A percentile compares a stretch with the other conserved stretches of the same genome.
phyloP scores from a whole-genome alignment of 495 filamentous ascomycete species.

The Neurospora sp. region DNA sequence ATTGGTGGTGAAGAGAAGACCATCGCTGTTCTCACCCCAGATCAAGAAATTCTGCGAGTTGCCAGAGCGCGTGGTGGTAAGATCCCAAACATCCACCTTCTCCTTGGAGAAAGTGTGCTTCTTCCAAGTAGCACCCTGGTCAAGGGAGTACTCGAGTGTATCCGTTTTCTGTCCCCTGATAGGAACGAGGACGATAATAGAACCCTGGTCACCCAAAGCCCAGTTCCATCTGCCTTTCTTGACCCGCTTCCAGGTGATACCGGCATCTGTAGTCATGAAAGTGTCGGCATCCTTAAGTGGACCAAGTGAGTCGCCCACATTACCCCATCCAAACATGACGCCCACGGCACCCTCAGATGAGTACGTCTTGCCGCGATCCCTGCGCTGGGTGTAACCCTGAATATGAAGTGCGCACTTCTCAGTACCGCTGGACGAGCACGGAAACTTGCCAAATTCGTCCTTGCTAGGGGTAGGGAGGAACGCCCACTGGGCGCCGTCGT shows the following conservation, averaged over 20 bases:
- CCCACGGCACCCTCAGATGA: constrained; percentile 84
- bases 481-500: constrained; percentile 83
- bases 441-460: constrained; percentile 63
- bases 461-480: constrained; percentile 51
- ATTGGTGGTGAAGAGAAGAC: constrained; percentile 58
- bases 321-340: constrained; percentile 83
- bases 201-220: constrained; percentile 91
- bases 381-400: constrained; percentile 87
- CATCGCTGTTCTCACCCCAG: constrained; percentile 57
- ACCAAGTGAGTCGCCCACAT: constrained; percentile 66
- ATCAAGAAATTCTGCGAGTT: constrained; percentile 81
- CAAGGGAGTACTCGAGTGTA: constrained; percentile 61
- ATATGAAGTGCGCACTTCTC: constrained; percentile 78
- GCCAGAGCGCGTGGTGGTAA: constrained; percentile 83
- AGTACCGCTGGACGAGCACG: constrained; percentile 50
- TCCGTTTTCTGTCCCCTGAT: constrained; percentile 45
- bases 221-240: constrained; percentile 82
- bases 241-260: constrained; percentile 74
- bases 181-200: constrained; percentile 73
- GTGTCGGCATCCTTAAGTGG: constrained; percentile 61
- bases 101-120: constrained; percentile 61
- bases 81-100: constrained; percentile 59
- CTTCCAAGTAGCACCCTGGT: constrained; percentile 69
- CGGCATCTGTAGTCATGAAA: constrained; percentile 80
- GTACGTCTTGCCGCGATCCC: constrained; percentile 67